Evolutionary conservation across 2,329 filamentous ascomycete species (phyloP), one percentile per base, ranked within the genome.

Genomic region (Aspergillus sp.): DNA sequence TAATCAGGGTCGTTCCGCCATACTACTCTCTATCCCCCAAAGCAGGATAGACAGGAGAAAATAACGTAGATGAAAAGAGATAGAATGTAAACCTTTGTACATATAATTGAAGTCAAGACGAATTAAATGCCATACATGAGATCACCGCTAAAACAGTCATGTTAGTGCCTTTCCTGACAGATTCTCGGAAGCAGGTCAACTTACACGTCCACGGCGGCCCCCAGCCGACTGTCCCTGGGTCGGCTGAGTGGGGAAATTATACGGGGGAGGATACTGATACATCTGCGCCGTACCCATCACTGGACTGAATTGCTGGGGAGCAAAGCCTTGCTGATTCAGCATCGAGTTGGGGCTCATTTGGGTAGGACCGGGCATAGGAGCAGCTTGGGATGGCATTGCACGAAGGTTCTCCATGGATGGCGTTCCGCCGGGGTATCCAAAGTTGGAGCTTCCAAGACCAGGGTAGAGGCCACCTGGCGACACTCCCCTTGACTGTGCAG

Each of bases 161-260:
- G 50, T 64, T 55, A 67, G 58, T 20, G 51, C 25, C 13, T n/a
- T n/a, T 38, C 48, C 32, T 14, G 17, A 25, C 17, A 23, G 23
- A 32, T 34, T 13, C 40, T 52, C 45, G 32, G 29, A 47, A 48
- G 40, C 9, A 32, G 56, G 56, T 57, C 53, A 55, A 70, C 78
- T 79, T 71, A 81, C 78, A 63, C 80, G 74, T 72, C 80, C 81
- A 65, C 81, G 77, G 62, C 80, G 76, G 53, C 77, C 77, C 58
- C 77, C 78, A 56, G 68, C 64, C 53, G 72, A 65, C 60, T 78
- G 76, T 57, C 73, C 69, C 61, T 72, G 71, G 49, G 72, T 64
- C 44, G 71, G 63, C 58, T 76, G 75, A 53, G 74, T 63, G 62
- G 77, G 75, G 46, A 69, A 63, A 58, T 77, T 76, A 64, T 76